Conservation (phyloP, 495 filamentous ascomycete genomes). For the Xylaria grammica region DNA sequence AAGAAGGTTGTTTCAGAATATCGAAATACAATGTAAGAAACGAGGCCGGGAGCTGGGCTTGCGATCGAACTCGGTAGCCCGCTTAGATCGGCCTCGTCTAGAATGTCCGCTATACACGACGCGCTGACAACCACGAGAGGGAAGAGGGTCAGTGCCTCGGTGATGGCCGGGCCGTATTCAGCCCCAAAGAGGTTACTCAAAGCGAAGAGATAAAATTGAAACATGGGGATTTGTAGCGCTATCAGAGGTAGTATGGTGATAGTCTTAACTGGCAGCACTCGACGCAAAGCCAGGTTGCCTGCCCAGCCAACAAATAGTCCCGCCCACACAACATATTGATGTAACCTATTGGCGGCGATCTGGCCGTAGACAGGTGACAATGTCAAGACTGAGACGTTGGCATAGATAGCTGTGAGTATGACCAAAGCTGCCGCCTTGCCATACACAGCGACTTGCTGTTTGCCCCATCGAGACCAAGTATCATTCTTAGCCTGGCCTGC, state of each 20-base stretch:
- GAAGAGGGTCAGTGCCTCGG: slow-evolving; percentile 71
- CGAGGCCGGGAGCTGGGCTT: slow-evolving; percentile 64
- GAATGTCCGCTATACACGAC: slow-evolving; percentile 64
- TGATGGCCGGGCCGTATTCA: slow-evolving; percentile 72
- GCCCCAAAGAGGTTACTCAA: slow-evolving; percentile 69
- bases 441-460: slow-evolving; percentile 47
- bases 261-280: slow-evolving; percentile 44
- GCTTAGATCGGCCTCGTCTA: slow-evolving; percentile 66
- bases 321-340: slow-evolving; percentile 66
- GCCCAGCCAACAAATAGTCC: slow-evolving; percentile 69
- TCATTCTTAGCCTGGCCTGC: slow-evolving; percentile 57
- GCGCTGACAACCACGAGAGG: slow-evolving; percentile 73
- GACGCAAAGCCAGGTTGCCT: slow-evolving; percentile 55
- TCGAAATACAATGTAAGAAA: slow-evolving; percentile 69
- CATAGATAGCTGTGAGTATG: slow-evolving; percentile 71
- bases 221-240: slow-evolving; percentile 72
- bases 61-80: slow-evolving; percentile 57
- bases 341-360: slow-evolving; percentile 73
- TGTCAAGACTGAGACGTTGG: slow-evolving; percentile 73
- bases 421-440: slow-evolving; percentile 54
- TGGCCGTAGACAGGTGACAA: slow-evolving; percentile 87
- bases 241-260: slow-evolving; percentile 65
- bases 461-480: slow-evolving; percentile 42
- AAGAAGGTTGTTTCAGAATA: slow-evolving; percentile 58
- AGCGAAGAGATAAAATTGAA: slow-evolving; percentile 71